Base-by-base conservation (phyloP, 805 yeast genomes). In the Hanseniaspora lindneri region DNA sequence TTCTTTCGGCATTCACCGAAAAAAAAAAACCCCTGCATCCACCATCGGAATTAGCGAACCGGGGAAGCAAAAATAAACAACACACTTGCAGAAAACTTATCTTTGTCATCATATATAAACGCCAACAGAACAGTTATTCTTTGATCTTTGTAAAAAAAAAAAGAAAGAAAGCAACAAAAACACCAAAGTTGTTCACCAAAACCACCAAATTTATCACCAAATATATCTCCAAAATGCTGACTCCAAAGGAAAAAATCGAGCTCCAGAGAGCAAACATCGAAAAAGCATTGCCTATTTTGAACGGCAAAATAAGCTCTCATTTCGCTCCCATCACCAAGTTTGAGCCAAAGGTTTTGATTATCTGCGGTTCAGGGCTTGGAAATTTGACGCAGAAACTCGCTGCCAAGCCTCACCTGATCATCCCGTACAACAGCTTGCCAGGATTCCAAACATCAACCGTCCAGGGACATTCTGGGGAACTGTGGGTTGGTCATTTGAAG, bases 291-390 rank as follows among this genome's bases (percentile, higher is more conserved):
- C 41, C 41, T 11, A 28, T 43, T 8, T 19, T 49, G 5, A 35
- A 39, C 25, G 17, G 21, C 23, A 37, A 49, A 20, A 40, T 49
- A 9, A 30, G 40, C 6, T 17, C 27, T 13, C 52, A 49, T 17
- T 49, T 49, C 19, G 19, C 47, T 16, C 43, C 47, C 16, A 44
- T 34, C 4, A 32, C 24, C 6, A 44, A 40, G 9, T 49, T 49
- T 34, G 43, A 49, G 11, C 95, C 96, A 2, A 67, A 76, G 52
- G 79, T 77, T 0, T 74, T 87, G 50, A 81, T 89, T 54, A 83
- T 89, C 47, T 88, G 96, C 65, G 98, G 98, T 6, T 83, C 96
- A 4, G 98, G 98, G 0, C 70, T 89, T 16, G 94, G 95, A 11
- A 94, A 94, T 0, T 79, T 89, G 43, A 80, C 88, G 1, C 69